These are phyloP conservation scores for Jamesozyma hellenica DNA, from an alignment of 805 yeast species.

Conservation along the genomic window DNA sequence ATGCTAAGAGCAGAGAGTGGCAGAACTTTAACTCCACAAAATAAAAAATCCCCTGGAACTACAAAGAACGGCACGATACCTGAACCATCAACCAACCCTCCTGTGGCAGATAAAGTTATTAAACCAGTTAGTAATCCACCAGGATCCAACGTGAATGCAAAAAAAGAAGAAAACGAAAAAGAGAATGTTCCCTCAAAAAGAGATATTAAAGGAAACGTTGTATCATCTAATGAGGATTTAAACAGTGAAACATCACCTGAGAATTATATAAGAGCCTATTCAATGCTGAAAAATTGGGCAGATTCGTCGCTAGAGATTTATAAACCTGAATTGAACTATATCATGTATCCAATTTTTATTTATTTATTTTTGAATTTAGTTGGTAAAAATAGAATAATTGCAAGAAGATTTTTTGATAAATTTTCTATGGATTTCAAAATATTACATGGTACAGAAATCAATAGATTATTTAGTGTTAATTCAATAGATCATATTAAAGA, in stretches of 20 bases:
- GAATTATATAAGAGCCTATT: conserved; percentile 68
- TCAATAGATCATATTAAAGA: conserved; percentile 74
- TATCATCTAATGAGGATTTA: conserved; percentile 18
- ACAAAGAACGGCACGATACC: conserved; percentile 35
- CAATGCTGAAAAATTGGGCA: conserved; percentile 76
- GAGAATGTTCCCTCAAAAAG: conserved; percentile 17
- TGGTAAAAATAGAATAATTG: conserved; percentile 48
- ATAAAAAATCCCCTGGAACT: conserved; percentile 38
- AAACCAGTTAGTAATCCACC: conserved; percentile 28
- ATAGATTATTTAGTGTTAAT: conserved; percentile 60
- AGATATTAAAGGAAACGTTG: conserved; percentile 21
- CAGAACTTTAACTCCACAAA: conserved; percentile 44
- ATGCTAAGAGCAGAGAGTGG: conserved; percentile 82
- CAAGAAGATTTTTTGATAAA: conserved; percentile 66
- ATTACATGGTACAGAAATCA: conserved; percentile 69
- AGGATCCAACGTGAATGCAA: background rate
- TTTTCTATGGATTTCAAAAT: conserved; percentile 64
- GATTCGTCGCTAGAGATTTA: conserved; percentile 86
- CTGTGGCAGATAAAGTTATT: conserved; percentile 21
- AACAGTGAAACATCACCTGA: conserved; percentile 40
- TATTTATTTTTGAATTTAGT: conserved; percentile 78
- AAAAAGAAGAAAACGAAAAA: background rate
- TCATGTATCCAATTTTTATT: conserved; percentile 86
- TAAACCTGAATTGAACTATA: conserved; percentile 73
- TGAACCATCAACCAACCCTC: conserved; percentile 25